Evolutionary conservation across 139 green algal species (phyloP).

Genomic region (Pleodorina starrii): DNA sequence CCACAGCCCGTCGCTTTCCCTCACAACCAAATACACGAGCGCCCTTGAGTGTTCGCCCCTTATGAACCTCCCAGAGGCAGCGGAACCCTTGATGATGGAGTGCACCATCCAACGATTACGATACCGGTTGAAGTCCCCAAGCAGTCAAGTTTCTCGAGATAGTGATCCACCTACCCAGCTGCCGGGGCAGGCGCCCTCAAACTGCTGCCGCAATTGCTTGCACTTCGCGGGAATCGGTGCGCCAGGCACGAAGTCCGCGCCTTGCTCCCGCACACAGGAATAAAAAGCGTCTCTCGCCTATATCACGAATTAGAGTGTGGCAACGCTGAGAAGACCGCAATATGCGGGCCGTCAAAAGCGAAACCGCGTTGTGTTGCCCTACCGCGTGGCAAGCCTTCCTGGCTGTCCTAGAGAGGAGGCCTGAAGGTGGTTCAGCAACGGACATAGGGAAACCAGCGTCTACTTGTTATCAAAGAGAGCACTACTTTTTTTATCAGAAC

Average conservation of each 20-base stretch:
- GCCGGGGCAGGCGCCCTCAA: constrained; percentile 70
- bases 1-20: no score
- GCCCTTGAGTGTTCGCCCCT: no score
- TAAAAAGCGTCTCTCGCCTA: constrained; percentile 81
- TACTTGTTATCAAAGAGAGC: no score
- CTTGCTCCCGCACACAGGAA: constrained; percentile 66
- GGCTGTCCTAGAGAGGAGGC: not conserved
- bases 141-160: no score
- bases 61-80: no score
- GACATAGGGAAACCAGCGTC: not conserved
- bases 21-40: no score
- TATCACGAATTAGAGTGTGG: not conserved
- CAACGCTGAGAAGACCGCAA: no score
- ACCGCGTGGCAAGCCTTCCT: constrained; percentile 25
- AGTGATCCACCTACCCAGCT: constrained; percentile 85
- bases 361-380: not conserved
- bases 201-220: constrained; percentile 64
- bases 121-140: no score
- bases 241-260: constrained; percentile 56
- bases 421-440: not conserved
- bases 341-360: no score
- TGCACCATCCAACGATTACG: no score
- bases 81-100: no score
- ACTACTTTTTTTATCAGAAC: no score
- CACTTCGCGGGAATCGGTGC: constrained; percentile 63